Evolutionary conservation across 139 green algal species (phyloP), one percentile per base, ranked within the genome.

Genomic region (Pleodorina starrii): DNA sequence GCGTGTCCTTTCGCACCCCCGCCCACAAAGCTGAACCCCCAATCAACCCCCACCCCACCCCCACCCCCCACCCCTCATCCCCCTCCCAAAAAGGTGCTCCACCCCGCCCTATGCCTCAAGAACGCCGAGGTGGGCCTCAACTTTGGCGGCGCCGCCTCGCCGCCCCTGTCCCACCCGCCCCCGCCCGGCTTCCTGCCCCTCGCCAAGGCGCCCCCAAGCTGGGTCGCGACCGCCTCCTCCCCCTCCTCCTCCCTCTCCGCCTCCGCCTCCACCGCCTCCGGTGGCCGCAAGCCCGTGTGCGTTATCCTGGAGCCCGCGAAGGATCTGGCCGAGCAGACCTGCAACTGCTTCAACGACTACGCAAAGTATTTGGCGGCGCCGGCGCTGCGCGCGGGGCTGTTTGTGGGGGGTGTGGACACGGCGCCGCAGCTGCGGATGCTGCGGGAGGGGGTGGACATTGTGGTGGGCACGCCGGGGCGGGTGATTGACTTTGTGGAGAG

Each of bases 321-420:
- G 14, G 96, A 98, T 78, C 93, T 98, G 50, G 96, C 96, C 2
- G 95, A 98, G 91, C 96, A 98, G 86, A 97, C 95, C n/a, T 86
- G 94, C 73, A 90, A 94, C 44, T 93, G 88, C 46, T 86, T 98
- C 43, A 38, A 27, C 25, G 38, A 80, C 12, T 96, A 97, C 38
- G 57, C 38, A 21, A 93, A 91, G 79, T 83, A 96, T 90, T 90
- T 98, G 42, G 27, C 27, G 2, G 48, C 89, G 23, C 94, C 95
- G 0, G 32, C 36, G 0, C 50, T 98, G 36, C 29, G 84, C 5
- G 88, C 57, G 4, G 93, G 85, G 71, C 91, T 97, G 89, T 78
- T 97, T 0, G 92, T 97, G 78, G 96, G 96, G 21, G 96, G 96
- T 17, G 82, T 91, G 51, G 91, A 94, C 40, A 57, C 93, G 9